Evolutionary conservation across 192 early-diverging fungal genomes (phyloP), one percentile per base, ranked within the genome.

Genomic region (Coemansia biformis): DNA sequence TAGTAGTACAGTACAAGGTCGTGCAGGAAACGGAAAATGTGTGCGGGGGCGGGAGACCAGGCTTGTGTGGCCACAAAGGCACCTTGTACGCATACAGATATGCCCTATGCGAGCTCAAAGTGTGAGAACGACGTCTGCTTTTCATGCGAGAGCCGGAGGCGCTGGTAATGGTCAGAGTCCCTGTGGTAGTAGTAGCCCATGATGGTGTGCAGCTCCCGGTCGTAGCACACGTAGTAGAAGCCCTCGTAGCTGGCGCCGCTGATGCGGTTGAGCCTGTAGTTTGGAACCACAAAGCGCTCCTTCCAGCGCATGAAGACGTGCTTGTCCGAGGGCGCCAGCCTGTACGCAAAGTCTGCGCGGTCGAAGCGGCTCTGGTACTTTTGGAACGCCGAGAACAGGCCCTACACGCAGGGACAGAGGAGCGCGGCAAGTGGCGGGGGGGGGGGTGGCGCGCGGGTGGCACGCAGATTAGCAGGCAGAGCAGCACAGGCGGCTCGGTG

Each of bases 251-350:
- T 85, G 46, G 87, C 87, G 33, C 87, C 87, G 38, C 62, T 69
- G 36, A 90, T 83, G 28, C 66, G 51, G 53, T 74, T 82, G 47
- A 88, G 80, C 46, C 69, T 66, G 77, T 88, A 83, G 72, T 90
- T 83, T 28, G 87, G 87, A 7, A 90, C 82, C 38, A 90, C 66
- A 70, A 88, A 90, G 54, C 84, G 84, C 62, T 90, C 87, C 82
- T 90, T 90, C 87, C 87, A 90, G 22, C 87, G 77, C 87, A 90
- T 90, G 57, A 86, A 90, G 8, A 90, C 66, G 42, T 45, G 51
- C 31, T 78, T 73, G 75, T 89, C 82, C 1, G 70, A 63, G 15
- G 60, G 45, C 34, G 50, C 56, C 45, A 81, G 81, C 48, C 60
- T 46, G 60, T 70, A 77, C 19, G 29, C 31, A 59, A 66, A 65